These are phyloP conservation scores for Metschnikowia dekortorum DNA, from an alignment of 805 yeast species.

Conservation along the genomic window DNA sequence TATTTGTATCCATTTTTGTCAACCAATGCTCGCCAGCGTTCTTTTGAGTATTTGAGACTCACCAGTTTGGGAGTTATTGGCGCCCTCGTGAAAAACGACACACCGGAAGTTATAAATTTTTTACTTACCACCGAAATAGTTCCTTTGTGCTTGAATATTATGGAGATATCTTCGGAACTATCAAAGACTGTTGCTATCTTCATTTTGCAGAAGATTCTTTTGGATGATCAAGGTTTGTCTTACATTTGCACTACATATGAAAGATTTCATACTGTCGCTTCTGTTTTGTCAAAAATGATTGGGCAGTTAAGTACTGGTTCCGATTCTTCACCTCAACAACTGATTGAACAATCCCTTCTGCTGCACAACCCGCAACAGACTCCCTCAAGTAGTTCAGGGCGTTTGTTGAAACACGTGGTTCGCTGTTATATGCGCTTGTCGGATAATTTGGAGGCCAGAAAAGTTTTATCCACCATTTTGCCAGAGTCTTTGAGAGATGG, in stretches of 20 bases:
- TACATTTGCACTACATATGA: constrained; percentile 95
- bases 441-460: constrained; percentile 87
- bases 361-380: constrained; percentile 3
- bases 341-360: constrained; percentile 2
- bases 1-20: constrained; percentile 91
- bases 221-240: constrained; percentile 86
- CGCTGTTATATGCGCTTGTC: constrained; percentile 88
- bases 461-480: constrained; percentile 72
- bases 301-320: constrained; percentile 59
- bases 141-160: constrained; percentile 87
- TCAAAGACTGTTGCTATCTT: constrained; percentile 96
- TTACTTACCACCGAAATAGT: constrained; percentile 93
- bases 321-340: constrained; percentile 42
- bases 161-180: constrained; percentile 92
- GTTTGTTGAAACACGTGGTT: constrained; percentile 87
- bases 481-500: constrained; percentile 88
- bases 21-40: constrained; percentile 85
- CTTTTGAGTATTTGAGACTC: constrained; percentile 88
- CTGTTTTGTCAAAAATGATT: constrained; percentile 83
- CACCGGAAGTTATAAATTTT: constrained; percentile 90
- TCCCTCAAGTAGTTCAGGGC: constrained; percentile 53
- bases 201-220: constrained; percentile 85
- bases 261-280: constrained; percentile 88
- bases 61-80: constrained; percentile 97
- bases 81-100: constrained; percentile 91